Base-by-base conservation (phyloP, 2,329 filamentous ascomycete genomes). In the Hymenoscyphus occultus region DNA sequence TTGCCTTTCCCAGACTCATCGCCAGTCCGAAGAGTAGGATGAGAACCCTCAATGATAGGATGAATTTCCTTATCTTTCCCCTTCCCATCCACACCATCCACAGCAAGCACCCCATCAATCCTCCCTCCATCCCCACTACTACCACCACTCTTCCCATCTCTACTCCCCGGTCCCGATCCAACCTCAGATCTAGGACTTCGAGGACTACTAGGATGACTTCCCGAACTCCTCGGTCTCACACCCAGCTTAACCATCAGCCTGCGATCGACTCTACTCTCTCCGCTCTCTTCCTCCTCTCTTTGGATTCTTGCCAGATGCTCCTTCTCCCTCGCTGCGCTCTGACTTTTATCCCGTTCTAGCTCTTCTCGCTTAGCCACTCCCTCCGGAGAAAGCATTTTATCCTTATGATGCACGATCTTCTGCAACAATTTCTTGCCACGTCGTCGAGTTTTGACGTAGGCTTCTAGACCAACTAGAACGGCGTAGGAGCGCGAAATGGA, bases 401-500 rank as follows among this genome's bases (percentile, higher is more conserved):
- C 86, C 65, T 86, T 82, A 35, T 81, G 76, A 40, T 84, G 80
- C 32, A 81, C 77, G 45, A 85, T 71, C 65, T 83, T 84, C 64
- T 82, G 79, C 65, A 79, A 73, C 12, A 82, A 70, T 57, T 79
- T 77, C 77, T 90, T 90, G 40, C 89, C 82, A 73, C 87, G 87
- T 64, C 63, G 63, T 60, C 88, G 86, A 13, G 88, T 89, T 71
- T 87, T 87, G 60, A 89, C 78, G 74, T 96, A 97, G 14, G 87
- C 84, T 79, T 97, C 93, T 4, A 97, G 81, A 0, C 93, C 93
- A 0, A 93, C 84, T 0, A 97, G 82, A 0, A 96, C 87, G 0
- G 90, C 89, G 74, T 96, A 97, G 1, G 89, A 90, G 71, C 92
- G 89, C 54, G 88, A 92, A 57, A 96, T 90, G 19, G 87, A 90